phyloP scores from a whole-genome alignment of 768 basidiomycete genomes.

The Tulasnella sp. region DNA sequence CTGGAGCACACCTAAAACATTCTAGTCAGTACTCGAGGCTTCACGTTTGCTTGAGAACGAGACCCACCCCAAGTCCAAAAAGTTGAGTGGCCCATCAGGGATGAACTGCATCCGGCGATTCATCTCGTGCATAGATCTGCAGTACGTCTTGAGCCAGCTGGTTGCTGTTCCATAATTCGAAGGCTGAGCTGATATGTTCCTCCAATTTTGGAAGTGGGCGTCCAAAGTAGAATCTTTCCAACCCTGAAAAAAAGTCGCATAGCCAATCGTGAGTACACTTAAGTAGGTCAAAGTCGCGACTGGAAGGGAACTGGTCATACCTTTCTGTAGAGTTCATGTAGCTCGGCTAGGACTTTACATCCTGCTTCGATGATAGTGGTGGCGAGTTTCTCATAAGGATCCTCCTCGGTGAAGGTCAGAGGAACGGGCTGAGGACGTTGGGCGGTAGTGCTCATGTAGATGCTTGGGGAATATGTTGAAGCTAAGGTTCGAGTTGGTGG shows the following conservation, averaged over 20 bases:
- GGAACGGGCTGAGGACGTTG: background rate
- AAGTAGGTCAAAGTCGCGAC: background rate
- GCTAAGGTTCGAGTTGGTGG: too few species aligned
- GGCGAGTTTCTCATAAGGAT: background rate
- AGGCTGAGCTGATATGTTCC: background rate
- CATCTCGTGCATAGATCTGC: background rate
- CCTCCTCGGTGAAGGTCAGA: background rate
- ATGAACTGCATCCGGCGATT: background rate
- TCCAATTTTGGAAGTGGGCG: background rate
- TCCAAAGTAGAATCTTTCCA: background rate
- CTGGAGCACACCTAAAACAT: background rate
- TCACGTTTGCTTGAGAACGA: background rate
- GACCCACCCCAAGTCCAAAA: conserved; percentile 11
- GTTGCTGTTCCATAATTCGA: background rate
- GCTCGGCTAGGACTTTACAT: background rate
- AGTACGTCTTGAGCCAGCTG: background rate
- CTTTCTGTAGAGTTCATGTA: background rate
- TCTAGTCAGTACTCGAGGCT: background rate
- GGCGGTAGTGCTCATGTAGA: background rate
- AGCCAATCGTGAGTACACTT: background rate
- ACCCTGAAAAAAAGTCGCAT: background rate
- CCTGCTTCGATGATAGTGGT: background rate
- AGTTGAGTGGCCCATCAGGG: background rate
- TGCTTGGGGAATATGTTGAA: too few species aligned
- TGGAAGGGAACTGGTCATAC: background rate